Evolutionary conservation across 768 basidiomycete genomes (phyloP), one percentile per base, ranked within the genome.

Genomic region (Suillus variegatus): DNA sequence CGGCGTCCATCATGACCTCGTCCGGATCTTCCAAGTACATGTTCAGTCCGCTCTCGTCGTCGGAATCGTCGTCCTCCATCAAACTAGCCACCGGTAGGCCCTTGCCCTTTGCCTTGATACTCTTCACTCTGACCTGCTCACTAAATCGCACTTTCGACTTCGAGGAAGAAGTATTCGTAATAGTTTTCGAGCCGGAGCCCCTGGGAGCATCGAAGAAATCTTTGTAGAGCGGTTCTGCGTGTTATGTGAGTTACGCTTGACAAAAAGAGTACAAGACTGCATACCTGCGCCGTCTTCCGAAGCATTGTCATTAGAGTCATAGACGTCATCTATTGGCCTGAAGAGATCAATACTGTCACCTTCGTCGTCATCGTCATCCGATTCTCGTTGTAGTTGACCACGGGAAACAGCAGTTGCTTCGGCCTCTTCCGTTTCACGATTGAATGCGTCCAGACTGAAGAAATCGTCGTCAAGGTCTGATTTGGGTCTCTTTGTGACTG

Each of bases 391-490:
- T 28, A 92, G 80, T 35, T 77, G 80, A 22, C 93, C 94, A 71
- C 80, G 81, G 3, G 88, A 88, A 12, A 85, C 82, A 18, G 79
- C 81, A 65, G 77, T 83, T 16, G 88, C 85, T 75, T 97, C 95
- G 3, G 88, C 85, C 69, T 85, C 86, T 74, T 93, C 92, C 2
- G 90, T 90, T 74, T 95, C 88, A 3, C 88, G 84, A 71, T 99
- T 97, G 82, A 99, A 99, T 22, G 87, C 82, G 36, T 87, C 86
- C 56, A 99, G 84, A 67, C 91, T 85, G 78, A 99, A 99, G 80
- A 99, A 99, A 16, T 83, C 87, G 73, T 99, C 97, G 75, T 98
- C 90, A 36, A 98, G 84, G 51, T 84, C 83, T 6, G 83, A 77
- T 5, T 72, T 72, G 9, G 69, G 22, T 66, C 68, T 55, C 67